Conservation (phyloP, 2,329 filamentous ascomycete genomes). For the Diplocarpon rosae region DNA sequence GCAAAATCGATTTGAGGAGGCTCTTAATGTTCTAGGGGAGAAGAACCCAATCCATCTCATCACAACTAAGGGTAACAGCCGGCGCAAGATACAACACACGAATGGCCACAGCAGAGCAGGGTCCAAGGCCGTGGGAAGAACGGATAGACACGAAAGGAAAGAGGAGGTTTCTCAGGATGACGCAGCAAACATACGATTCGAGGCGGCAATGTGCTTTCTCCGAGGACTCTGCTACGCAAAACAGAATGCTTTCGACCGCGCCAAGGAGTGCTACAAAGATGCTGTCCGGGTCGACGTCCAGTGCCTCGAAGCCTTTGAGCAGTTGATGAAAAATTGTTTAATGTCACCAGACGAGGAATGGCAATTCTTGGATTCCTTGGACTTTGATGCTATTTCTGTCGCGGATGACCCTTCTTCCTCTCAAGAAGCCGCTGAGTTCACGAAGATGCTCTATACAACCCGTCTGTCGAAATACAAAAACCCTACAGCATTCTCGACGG, state of each 20-base stretch:
- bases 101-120: conserved; percentile 41
- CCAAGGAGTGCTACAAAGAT: conserved; percentile 97
- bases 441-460: conserved; percentile 92
- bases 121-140: conserved; percentile 32
- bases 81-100: conserved; percentile 61
- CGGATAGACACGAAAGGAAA: conserved; percentile 17
- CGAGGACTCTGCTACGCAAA: conserved; percentile 91
- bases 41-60: conserved; percentile 89
- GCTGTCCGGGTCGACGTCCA: conserved; percentile 94
- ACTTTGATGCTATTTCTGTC: conserved; percentile 75
- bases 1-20: conserved; percentile 82
- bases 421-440: conserved; percentile 87
- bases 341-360: conserved; percentile 68
- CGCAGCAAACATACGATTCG: conserved; percentile 66
- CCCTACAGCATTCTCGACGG: conserved; percentile 68
- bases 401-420: conserved; percentile 53
- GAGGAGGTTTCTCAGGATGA: conserved; percentile 44
- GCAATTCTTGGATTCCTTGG: conserved; percentile 58
- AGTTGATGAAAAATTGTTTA: conserved; percentile 92
- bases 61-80: conserved; percentile 48
- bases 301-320: conserved; percentile 96
- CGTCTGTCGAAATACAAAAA: conserved; percentile 91
- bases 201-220: conserved; percentile 95
- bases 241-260: conserved; percentile 92
- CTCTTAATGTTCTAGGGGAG: conserved; percentile 75